These are phyloP conservation scores for Pestalotiopsis sp. DNA, from an alignment of 2,329 filamentous ascomycete genomes.

Conservation along the genomic window DNA sequence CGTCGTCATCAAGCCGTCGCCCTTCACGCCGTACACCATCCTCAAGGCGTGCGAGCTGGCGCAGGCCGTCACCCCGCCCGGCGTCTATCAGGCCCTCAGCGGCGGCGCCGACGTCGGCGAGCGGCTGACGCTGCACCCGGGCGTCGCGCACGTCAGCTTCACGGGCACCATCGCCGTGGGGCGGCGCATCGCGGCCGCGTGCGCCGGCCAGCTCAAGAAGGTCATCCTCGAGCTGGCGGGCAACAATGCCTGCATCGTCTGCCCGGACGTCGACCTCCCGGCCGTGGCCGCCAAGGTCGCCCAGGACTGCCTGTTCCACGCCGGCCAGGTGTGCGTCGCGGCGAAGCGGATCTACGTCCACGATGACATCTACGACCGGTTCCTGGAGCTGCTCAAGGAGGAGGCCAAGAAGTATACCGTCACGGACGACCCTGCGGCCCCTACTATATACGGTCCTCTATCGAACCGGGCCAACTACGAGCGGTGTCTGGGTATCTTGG, in stretches of 20 bases:
- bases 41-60: slow-evolving; percentile 47
- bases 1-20: slow-evolving; percentile 55
- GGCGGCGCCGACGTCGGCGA: slow-evolving; percentile 47
- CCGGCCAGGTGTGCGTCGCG: slow-evolving; percentile 53
- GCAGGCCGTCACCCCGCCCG: slow-evolving; percentile 43
- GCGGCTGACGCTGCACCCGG: slow-evolving; percentile 14
- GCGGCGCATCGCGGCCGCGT: slow-evolving; percentile 58
- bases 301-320: slow-evolving; percentile 40
- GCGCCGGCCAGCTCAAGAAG: slow-evolving; percentile 54
- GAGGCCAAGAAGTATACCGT: slow-evolving; percentile 43
- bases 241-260: slow-evolving; percentile 56
- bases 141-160: slow-evolving; percentile 28
- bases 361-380: slow-evolving; percentile 56
- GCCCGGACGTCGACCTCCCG: slow-evolving; percentile 48
- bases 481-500: slow-evolving; percentile 45
- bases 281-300: slow-evolving; percentile 6
- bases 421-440: slow-evolving; percentile 25
- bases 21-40: slow-evolving; percentile 41
- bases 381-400: slow-evolving; percentile 42
- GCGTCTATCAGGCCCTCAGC: slow-evolving; percentile 46
- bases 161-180: slow-evolving; percentile 58
- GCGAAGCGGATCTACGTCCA: slow-evolving; percentile 62
- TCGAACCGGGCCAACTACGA: slow-evolving; percentile 68
- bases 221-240: slow-evolving; percentile 59
- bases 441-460: slow-evolving; percentile 56